phyloP scores from a whole-genome alignment of 148 eudicot genomes.

The Spergularia bocconei region DNA sequence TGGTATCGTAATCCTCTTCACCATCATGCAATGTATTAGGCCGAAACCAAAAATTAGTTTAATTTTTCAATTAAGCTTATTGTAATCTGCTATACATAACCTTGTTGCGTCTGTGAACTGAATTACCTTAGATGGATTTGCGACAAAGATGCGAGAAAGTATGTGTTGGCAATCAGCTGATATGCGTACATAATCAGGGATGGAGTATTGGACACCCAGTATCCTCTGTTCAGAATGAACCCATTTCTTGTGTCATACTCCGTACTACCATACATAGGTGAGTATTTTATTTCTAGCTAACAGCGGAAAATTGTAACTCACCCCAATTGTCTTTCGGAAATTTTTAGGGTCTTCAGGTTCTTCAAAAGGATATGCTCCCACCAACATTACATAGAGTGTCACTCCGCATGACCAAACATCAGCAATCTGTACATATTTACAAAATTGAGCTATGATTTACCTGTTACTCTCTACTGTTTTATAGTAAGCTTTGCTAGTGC shows the following conservation, averaged over 20 bases:
- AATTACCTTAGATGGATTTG: slow-evolving; percentile 71
- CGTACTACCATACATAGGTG: no score
- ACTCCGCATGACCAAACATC: slow-evolving; percentile 99
- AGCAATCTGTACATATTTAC: slow-evolving; percentile 53
- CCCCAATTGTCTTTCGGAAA: slow-evolving; percentile 79
- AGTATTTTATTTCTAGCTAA: no score
- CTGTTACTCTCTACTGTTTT: not conserved
- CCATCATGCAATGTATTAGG: not conserved
- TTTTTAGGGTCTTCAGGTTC: slow-evolving; percentile 90
- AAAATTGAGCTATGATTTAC: not conserved
- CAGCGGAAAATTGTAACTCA: slow-evolving; percentile 28
- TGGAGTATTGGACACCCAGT: slow-evolving; percentile 70
- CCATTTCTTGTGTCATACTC: not conserved
- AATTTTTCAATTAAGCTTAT: no score
- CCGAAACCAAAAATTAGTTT: not conserved
- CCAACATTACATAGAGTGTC: slow-evolving; percentile 91
- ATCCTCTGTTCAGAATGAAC: slow-evolving; percentile 55
- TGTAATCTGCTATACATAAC: no score
- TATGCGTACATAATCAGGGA: slow-evolving; percentile 79
- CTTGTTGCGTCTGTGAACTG: no score
- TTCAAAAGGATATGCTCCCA: slow-evolving; percentile 97
- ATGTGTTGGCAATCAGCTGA: slow-evolving; percentile 85
- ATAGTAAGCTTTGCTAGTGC: not conserved
- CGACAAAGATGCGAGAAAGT: slow-evolving; percentile 75
- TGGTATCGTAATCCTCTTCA: slow-evolving; percentile 79